Conservation (phyloP, 2,329 filamentous ascomycete species). For the Biscogniauxia sp. region DNA sequence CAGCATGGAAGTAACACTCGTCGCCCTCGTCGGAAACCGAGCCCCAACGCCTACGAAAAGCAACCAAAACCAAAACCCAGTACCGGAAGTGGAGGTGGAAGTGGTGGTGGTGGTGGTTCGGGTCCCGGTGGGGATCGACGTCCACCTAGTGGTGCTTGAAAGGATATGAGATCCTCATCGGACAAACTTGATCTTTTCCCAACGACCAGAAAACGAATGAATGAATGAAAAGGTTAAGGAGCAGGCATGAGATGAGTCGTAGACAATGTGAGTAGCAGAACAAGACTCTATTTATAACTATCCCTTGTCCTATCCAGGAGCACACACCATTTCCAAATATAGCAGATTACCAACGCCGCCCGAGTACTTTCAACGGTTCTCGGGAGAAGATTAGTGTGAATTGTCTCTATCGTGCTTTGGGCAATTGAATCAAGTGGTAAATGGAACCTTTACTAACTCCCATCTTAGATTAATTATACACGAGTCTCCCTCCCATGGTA, state of each 20-base stretch:
- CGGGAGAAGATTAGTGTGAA: too few species aligned
- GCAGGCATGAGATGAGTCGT: background rate
- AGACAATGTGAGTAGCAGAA: background rate
- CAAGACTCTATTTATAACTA: background rate
- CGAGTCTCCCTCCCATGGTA: too few species aligned
- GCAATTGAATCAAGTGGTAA: too few species aligned
- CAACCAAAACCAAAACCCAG: slow-evolving; percentile 58
- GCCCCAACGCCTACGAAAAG: slow-evolving; percentile 81
- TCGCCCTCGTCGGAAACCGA: slow-evolving; percentile 49
- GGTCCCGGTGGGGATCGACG: background rate
- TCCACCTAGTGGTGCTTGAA: background rate
- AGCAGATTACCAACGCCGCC: background rate
- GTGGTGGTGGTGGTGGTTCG: slow-evolving; percentile 4
- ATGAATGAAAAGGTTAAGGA: background rate
- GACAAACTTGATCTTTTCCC: background rate
- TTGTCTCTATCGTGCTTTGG: too few species aligned
- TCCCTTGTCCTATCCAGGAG: background rate
- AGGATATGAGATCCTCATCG: background rate
- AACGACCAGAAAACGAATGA: background rate
- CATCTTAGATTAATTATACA: too few species aligned
- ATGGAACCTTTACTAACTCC: too few species aligned
- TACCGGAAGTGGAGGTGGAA: slow-evolving; percentile 17
- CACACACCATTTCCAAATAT: background rate
- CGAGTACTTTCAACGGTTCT: too few species aligned
- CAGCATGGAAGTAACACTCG: slow-evolving; percentile 1